Evolutionary conservation across 73 alveolate genomes (phyloP).

Genomic region (Stentor roeselii): DNA sequence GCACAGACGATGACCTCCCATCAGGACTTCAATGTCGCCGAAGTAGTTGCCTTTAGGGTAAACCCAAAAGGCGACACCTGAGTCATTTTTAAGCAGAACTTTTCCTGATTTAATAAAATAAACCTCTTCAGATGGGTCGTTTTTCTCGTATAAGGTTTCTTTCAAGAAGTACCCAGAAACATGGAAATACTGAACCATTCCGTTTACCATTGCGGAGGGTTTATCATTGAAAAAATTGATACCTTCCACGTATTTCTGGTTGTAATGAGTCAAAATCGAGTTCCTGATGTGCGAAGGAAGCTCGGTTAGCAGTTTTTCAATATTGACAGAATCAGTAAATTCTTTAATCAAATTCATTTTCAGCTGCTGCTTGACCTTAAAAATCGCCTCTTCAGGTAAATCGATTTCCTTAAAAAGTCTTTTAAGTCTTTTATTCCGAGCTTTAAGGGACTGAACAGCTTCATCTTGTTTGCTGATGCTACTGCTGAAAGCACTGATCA

Average conservation of each 20-base stretch:
- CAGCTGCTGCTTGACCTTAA: neutral
- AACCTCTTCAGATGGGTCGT: neutral
- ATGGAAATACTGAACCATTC: neutral
- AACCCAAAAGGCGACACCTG: neutral
- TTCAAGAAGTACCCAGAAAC: neutral
- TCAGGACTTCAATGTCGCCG: neutral
- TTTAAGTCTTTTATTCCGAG: neutral
- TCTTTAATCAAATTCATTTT: too few species aligned
- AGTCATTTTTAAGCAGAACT: neutral
- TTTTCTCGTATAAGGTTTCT: neutral
- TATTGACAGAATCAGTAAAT: neutral
- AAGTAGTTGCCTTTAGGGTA: neutral
- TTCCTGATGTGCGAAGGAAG: neutral
- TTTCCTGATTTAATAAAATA: neutral
- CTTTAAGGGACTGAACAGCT: neutral
- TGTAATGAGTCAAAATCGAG: neutral
- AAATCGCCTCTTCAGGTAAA: neutral
- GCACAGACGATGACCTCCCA: neutral
- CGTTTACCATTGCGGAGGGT: neutral
- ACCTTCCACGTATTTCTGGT: neutral
- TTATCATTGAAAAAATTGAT: neutral
- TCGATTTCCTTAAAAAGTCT: constrained; percentile 25
- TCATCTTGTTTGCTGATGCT: neutral
- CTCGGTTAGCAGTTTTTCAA: neutral
- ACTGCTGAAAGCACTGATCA: neutral